These are phyloP conservation scores for Penicillium lividum DNA, from an alignment of 495 filamentous ascomycete genomes.

Conservation along the genomic window DNA sequence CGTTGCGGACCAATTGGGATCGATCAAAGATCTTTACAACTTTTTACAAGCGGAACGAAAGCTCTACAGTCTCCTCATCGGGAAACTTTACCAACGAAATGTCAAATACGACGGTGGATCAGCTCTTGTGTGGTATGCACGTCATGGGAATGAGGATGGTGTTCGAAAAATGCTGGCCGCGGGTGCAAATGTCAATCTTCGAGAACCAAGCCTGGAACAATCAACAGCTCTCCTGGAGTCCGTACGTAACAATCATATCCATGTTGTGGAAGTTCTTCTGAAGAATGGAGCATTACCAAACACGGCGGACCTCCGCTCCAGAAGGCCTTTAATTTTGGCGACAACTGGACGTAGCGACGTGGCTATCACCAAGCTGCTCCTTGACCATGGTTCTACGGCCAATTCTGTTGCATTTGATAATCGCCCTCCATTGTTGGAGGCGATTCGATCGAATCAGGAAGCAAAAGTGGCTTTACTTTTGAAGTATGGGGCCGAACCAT, in stretches of 20 bases:
- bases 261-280: conserved; percentile 7
- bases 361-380: conserved; percentile 12
- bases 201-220: not conserved
- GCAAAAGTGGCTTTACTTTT: conserved; percentile 10
- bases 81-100: conserved; percentile 4
- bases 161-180: conserved; percentile 12
- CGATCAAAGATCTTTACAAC: not conserved
- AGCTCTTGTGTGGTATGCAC: conserved; percentile 16
- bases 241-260: not conserved
- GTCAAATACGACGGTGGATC: conserved; percentile 10
- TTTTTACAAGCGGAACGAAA: not conserved
- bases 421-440: not conserved
- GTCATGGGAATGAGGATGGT: conserved; percentile 8
- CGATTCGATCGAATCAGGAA: conserved; percentile 7
- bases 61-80: not conserved
- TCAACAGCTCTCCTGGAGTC: conserved; percentile 10
- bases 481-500: conserved; percentile 6
- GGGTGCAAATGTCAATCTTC: conserved; percentile 11
- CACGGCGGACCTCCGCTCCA: conserved; percentile 2
- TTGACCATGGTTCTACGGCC: conserved; percentile 4
- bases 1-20: conserved; percentile 1
- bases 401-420: conserved; percentile 8
- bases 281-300: conserved; percentile 12
- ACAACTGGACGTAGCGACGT: conserved; percentile 7
- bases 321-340: conserved; percentile 10